phyloP scores from a whole-genome alignment of 2,329 filamentous ascomycete species.

The Aspergillus ibericus region DNA sequence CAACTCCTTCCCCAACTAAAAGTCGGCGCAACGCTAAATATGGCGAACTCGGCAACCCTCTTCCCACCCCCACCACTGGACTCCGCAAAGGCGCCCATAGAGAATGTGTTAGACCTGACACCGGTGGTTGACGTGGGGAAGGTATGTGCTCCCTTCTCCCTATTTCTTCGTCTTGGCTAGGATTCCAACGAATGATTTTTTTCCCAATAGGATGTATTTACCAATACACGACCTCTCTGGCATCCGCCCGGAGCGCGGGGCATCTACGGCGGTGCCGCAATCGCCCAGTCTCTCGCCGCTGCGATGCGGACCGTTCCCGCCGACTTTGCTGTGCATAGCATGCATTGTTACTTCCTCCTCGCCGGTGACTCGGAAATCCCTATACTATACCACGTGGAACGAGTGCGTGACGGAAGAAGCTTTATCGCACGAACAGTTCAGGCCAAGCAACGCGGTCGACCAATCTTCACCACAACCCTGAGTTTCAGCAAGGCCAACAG shows the following conservation, averaged over 20 bases:
- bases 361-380: slow-evolving; percentile 82
- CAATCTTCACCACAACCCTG: slow-evolving; percentile 94
- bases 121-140: slow-evolving; percentile 63
- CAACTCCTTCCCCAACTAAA: neutral
- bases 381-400: slow-evolving; percentile 92
- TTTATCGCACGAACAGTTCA: slow-evolving; percentile 96
- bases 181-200: neutral
- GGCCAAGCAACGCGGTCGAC: slow-evolving; percentile 79
- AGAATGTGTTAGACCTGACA: slow-evolving; percentile 84
- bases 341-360: slow-evolving; percentile 98
- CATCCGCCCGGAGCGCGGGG: slow-evolving; percentile 88
- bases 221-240: slow-evolving; percentile 89
- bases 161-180: neutral
- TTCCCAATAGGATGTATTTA: slow-evolving; percentile 74
- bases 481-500: slow-evolving; percentile 72
- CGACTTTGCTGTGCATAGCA: slow-evolving; percentile 84
- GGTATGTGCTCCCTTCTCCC: slow-evolving; percentile 47
- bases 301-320: slow-evolving; percentile 81
- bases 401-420: slow-evolving; percentile 83
- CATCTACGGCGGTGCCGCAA: slow-evolving; percentile 89
- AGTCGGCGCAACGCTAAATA: slow-evolving; percentile 3
- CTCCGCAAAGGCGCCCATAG: slow-evolving; percentile 72
- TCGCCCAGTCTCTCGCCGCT: slow-evolving; percentile 85
- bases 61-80: slow-evolving; percentile 74
- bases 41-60: slow-evolving; percentile 56